Evolutionary conservation across 2,329 filamentous ascomycete genomes (phyloP), one percentile per base, ranked within the genome.

Genomic region (Pezicula radicicola): DNA sequence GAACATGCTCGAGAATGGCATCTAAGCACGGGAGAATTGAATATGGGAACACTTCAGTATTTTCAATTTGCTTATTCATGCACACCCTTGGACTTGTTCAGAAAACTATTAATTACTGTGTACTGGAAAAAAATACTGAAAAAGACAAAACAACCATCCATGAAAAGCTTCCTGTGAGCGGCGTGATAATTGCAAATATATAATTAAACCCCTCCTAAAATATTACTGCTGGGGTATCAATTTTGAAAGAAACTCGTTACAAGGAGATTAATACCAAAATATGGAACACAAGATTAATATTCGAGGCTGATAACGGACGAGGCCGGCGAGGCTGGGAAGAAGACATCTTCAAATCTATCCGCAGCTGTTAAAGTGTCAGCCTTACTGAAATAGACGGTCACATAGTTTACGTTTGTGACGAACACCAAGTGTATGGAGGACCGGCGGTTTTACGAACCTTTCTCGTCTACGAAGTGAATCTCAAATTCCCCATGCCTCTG

Each of bases 401-500:
- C 16, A 5, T 35, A 39, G 33, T 21, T 43, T 6, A 13, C 13
- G 10, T 4, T 10, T 18, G 30, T 12, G 13, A 35, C 12, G 21
- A 10, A 6, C 16, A 36, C 30, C 13, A 2, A 16, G 35, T 40
- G 25, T 16, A 28, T 27, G 28, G n/a, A 25, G 33, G 30, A 36
- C 30, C 12, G 25, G 47, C 35, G n/a, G 2, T n/a, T 30, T 21
- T 36, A 54, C 55, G 16, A 54, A 67, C 66, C 65, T 36, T 51
- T 52, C 7, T 55, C 55, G 30, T 60, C 51, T 25, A 59, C 50
- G 54, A 68, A 69, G 36, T 60, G 52, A 8, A 69, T 50, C 53
- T 65, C 64, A 55, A 67, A 67, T 30, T 60, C 56, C 9, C 63
- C 64, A 50, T 58, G 41, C 35, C 46, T 70, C 43, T 74, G 77